Evolutionary conservation across 768 basidiomycete species (phyloP).

Genomic region (Trametes gibbosa): DNA sequence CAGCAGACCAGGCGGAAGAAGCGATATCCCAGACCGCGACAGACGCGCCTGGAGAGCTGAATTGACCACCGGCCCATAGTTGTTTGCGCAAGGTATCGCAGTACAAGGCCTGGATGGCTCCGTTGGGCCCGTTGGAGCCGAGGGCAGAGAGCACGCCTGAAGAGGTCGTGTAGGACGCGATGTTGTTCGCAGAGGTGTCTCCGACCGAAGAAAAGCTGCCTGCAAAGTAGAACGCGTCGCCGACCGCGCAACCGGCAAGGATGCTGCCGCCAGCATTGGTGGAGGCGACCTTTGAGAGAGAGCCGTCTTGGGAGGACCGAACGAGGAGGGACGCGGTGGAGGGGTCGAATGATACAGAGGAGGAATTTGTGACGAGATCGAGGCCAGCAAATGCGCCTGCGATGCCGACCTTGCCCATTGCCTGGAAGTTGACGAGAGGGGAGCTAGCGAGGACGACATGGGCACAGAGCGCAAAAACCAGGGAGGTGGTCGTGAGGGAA

Average conservation of each 20-base stretch:
- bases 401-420: conserved; percentile 88
- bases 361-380: conserved; percentile 63
- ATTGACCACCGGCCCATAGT: conserved; percentile 78
- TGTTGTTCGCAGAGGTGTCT: conserved; percentile 58
- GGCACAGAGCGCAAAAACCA: conserved; percentile 29
- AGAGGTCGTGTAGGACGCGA: conserved; percentile 71
- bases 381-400: conserved; percentile 88
- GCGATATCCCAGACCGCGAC: conserved; percentile 72
- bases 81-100: conserved; percentile 68
- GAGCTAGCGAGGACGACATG: conserved; percentile 31
- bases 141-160: conserved; percentile 59
- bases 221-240: conserved; percentile 71
- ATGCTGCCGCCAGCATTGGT: conserved; percentile 82
- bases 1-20: conserved; percentile 64
- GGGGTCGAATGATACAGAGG: conserved; percentile 61
- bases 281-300: conserved; percentile 65
- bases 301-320: conserved; percentile 61
- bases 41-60: conserved; percentile 62
- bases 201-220: conserved; percentile 80
- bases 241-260: conserved; percentile 66
- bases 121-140: conserved; percentile 69
- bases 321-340: conserved; percentile 69
- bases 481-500: conserved; percentile 18
- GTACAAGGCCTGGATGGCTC: conserved; percentile 66
- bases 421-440: conserved; percentile 29